A percentile compares a stretch with the other conserved stretches of the same genome.
Conservation (phyloP, 129 eudicot species). For the Pulicaria dysenterica region DNA sequence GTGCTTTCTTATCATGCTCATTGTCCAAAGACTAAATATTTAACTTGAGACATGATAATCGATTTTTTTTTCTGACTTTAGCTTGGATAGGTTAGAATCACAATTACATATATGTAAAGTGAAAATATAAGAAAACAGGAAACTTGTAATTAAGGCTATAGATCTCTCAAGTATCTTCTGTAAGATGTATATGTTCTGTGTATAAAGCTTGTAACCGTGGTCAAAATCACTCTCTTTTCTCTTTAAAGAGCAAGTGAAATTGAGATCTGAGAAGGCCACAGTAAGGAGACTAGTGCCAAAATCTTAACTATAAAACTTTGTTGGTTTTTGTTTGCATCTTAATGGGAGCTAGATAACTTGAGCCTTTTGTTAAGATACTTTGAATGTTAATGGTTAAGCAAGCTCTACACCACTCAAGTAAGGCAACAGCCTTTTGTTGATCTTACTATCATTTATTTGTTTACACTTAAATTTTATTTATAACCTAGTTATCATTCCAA, state of each 20-base stretch:
- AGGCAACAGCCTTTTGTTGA: background rate
- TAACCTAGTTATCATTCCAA: background rate
- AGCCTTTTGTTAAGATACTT: background rate
- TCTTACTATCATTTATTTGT: no score
- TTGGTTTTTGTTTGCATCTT: slow-evolving; percentile 3
- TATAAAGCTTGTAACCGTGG: background rate
- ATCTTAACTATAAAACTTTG: background rate
- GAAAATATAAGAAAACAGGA: background rate
- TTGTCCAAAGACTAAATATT: background rate
- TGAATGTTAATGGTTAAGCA: background rate
- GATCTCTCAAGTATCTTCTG: background rate
- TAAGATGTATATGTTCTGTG: background rate
- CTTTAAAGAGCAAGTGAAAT: background rate
- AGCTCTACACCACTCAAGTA: background rate
- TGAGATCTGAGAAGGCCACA: no score
- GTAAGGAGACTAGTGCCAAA: background rate
- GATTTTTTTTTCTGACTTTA: background rate
- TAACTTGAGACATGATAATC: slow-evolving; percentile 10
- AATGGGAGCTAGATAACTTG: background rate
- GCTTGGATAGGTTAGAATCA: background rate
- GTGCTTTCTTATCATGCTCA: slow-evolving; percentile 16
- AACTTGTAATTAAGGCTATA: background rate
- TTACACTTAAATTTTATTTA: no score
- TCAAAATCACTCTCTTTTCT: background rate
- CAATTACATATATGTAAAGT: slow-evolving; percentile 11